phyloP scores from a whole-genome alignment of 768 basidiomycete genomes.

The Rhizopogon rudus region DNA sequence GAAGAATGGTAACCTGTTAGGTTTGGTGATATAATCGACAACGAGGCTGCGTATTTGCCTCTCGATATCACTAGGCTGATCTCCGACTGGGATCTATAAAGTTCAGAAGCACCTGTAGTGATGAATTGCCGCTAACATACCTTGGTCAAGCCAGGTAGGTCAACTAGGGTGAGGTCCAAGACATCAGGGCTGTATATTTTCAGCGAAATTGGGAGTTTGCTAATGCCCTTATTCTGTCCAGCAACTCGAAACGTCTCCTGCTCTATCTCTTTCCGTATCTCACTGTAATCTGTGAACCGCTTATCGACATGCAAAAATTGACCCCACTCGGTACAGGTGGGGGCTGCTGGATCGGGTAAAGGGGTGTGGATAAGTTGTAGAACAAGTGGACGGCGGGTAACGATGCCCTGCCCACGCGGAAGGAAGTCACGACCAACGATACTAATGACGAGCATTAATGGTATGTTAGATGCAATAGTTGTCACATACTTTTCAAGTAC shows the following conservation, averaged over 20 bases:
- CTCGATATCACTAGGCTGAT: conserved; percentile 98
- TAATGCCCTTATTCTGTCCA: conserved; percentile 98
- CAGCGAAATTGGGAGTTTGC: conserved; percentile 91
- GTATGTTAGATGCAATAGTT: conserved; percentile 3
- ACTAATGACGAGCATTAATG: conserved; percentile 32
- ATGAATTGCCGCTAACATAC: conserved; percentile 34
- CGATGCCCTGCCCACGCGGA: conserved; percentile 88
- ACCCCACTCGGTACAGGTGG: conserved; percentile 76
- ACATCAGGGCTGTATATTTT: conserved; percentile 96
- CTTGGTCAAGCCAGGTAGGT: conserved; percentile 96
- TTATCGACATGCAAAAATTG: conserved; percentile 98
- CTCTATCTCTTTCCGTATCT: conserved; percentile 95
- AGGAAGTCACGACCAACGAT: conserved; percentile 95
- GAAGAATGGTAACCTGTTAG: conserved; percentile 68
- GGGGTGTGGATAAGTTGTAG: conserved; percentile 95
- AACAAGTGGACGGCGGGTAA: conserved; percentile 92
- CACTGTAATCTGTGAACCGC: conserved; percentile 92
- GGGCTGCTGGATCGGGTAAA: conserved; percentile 39
- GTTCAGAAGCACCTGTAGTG: neutral
- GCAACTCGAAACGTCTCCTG: conserved; percentile 96
- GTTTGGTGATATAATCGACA: conserved; percentile 94
- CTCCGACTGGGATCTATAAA: conserved; percentile 84
- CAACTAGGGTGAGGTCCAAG: conserved; percentile 92
- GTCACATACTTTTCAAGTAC: conserved; percentile 86
- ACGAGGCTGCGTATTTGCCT: conserved; percentile 92